Conservation (phyloP, 495 filamentous ascomycete genomes). For the Penicillium maclennaniae region DNA sequence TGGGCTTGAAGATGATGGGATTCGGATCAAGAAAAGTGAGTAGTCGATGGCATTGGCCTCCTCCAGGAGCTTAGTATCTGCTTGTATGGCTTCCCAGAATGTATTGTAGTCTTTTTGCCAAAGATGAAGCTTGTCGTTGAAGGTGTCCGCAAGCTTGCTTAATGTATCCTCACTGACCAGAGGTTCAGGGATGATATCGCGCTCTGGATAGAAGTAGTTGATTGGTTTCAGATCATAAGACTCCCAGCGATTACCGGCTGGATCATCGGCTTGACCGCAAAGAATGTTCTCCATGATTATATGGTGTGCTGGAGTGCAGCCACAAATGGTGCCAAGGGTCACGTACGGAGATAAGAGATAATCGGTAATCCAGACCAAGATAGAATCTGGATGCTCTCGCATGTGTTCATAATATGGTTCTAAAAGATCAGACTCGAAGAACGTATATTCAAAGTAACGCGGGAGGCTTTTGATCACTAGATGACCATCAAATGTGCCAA, state of each 20-base stretch:
- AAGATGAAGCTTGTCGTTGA: conserved; percentile 60
- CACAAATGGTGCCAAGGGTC: conserved; percentile 52
- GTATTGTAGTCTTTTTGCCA: conserved; percentile 44
- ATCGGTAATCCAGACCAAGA: conserved; percentile 67
- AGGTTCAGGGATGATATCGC: conserved; percentile 57
- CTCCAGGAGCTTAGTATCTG: conserved; percentile 57
- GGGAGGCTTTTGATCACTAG: conserved; percentile 67
- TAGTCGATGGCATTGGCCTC: conserved; percentile 64
- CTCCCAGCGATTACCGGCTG: conserved; percentile 52
- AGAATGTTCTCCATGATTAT: conserved; percentile 72
- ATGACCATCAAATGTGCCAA: conserved; percentile 54
- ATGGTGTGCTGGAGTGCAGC: conserved; percentile 58
- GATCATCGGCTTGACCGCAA: conserved; percentile 47
- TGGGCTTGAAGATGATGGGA: conserved; percentile 37
- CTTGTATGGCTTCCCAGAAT: conserved; percentile 46
- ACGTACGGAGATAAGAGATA: conserved; percentile 51
- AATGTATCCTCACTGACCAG: conserved; percentile 57
- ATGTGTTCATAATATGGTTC: conserved; percentile 59
- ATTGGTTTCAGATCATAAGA: conserved; percentile 68
- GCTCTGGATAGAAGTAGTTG: conserved; percentile 68
- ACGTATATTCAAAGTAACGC: conserved; percentile 61
- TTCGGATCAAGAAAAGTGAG: conserved; percentile 62
- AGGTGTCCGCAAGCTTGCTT: conserved; percentile 56
- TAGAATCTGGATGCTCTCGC: conserved; percentile 48
- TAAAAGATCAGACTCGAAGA: conserved; percentile 62